Conservation (phyloP, 176 grass and related monocot species). For the Themeda triandra region DNA sequence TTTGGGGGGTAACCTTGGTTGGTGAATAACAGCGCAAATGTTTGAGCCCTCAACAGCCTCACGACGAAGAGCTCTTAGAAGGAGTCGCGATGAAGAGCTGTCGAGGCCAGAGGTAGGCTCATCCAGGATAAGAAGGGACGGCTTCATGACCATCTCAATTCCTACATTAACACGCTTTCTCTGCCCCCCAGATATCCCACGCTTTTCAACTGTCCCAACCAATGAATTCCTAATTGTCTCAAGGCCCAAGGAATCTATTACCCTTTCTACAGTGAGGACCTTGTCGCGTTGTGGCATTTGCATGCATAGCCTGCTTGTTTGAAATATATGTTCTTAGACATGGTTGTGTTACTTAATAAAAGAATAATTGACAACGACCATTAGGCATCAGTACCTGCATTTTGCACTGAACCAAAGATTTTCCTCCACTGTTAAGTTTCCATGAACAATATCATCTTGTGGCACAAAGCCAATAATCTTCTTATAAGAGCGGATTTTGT, state of each 20-base stretch:
- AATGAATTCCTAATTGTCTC: constrained; percentile 60
- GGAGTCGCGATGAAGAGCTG: constrained; percentile 73
- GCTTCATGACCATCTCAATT: constrained; percentile 92
- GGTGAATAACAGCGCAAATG: constrained; percentile 72
- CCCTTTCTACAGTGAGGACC: constrained; percentile 82
- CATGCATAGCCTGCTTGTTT: constrained; percentile 43
- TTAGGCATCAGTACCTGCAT: constrained; percentile 64
- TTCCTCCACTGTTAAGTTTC: constrained; percentile 91
- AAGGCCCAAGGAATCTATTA: constrained; percentile 78
- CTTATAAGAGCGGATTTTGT: constrained; percentile 73
- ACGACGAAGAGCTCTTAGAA: constrained; percentile 67
- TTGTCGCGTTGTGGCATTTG: constrained; percentile 40
- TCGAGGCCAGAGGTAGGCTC: constrained; percentile 92
- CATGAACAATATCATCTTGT: constrained; percentile 91
- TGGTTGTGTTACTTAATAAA: not conserved
- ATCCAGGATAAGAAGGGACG: constrained; percentile 85
- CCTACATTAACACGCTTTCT: constrained; percentile 93
- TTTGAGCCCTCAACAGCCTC: constrained; percentile 83
- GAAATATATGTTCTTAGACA: not conserved
- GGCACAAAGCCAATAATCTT: constrained; percentile 95
- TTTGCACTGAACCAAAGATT: constrained; percentile 96
- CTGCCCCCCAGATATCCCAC: constrained; percentile 88
- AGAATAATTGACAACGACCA: not conserved
- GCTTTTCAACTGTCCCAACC: constrained; percentile 91
- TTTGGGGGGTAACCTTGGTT: constrained; percentile 43